These are phyloP conservation scores for Cyphellophora europaea DNA, from an alignment of 2,329 filamentous ascomycete genomes.

Conservation along the genomic window DNA sequence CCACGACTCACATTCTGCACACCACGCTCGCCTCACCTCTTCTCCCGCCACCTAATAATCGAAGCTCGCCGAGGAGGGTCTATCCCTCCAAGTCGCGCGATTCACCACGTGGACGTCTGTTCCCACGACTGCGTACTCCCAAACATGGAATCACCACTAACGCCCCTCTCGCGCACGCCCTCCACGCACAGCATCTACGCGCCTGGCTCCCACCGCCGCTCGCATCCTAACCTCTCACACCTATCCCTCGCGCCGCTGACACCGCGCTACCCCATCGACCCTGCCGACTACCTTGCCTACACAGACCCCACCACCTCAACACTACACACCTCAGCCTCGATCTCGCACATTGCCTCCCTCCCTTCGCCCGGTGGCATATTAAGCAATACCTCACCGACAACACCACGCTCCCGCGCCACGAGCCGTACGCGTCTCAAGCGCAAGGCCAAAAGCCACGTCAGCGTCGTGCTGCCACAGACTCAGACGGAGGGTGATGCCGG, in stretches of 20 bases:
- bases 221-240: constrained; percentile 49
- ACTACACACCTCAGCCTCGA: constrained; percentile 27
- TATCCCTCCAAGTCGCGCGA: no score
- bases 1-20: no score
- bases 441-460: constrained; percentile 12
- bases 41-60: no score
- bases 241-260: constrained; percentile 53
- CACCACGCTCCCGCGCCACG: constrained; percentile 10
- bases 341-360: constrained; percentile 19
- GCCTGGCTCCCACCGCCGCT: constrained; percentile 34
- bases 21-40: no score
- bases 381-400: constrained; percentile 4
- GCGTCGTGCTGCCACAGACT: constrained; percentile 3
- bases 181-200: constrained; percentile 13
- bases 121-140: no score
- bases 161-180: constrained; percentile 12
- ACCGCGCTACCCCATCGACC: constrained; percentile 42
- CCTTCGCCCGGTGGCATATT: constrained; percentile 18
- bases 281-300: constrained; percentile 25
- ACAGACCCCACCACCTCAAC: constrained; percentile 24
- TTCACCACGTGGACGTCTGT: no score
- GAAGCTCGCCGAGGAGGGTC: no score
- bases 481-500: no score
- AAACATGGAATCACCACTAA: constrained; percentile 5
- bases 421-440: constrained; percentile 13